phyloP scores from a whole-genome alignment of 805 yeast species.

The Yarrowia alimentaria region DNA sequence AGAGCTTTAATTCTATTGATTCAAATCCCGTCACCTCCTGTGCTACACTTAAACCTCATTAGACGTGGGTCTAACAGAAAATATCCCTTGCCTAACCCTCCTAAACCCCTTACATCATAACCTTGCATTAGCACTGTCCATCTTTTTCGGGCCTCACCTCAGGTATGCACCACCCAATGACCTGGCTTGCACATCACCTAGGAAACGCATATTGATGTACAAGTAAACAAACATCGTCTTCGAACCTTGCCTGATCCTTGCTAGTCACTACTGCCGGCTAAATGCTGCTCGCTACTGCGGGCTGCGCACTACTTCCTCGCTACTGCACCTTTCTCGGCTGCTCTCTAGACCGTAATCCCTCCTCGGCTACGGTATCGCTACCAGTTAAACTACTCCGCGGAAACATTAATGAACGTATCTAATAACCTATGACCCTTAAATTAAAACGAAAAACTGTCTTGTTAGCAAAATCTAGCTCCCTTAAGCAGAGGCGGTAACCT shows the following conservation, averaged over 20 bases:
- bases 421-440: slow-evolving; percentile 26
- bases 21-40: too few relatives aligned
- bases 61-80: too few relatives aligned
- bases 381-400: background rate
- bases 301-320: too few relatives aligned
- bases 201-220: slow-evolving; percentile 15
- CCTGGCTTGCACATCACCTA: slow-evolving; percentile 16
- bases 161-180: slow-evolving; percentile 19
- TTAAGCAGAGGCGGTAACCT: slow-evolving; percentile 27
- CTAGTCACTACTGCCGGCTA: too few relatives aligned
- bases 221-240: background rate
- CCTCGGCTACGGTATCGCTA: too few relatives aligned
- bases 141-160: slow-evolving; percentile 7
- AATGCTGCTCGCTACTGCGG: too few relatives aligned
- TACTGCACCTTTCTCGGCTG: too few relatives aligned
- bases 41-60: too few relatives aligned
- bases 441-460: slow-evolving; percentile 24
- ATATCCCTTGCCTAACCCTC: slow-evolving; percentile 50
- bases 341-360: too few relatives aligned
- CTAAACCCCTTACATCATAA: background rate
- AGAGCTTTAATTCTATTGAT: too few relatives aligned
- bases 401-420: slow-evolving; percentile 23
- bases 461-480: slow-evolving; percentile 19
- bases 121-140: slow-evolving; percentile 24
- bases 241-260: too few relatives aligned